A percentile compares a stretch with the other conserved stretches of the same genome.
phyloP scores from a whole-genome alignment of 306 rosid genomes.

The Ammopiptanthus mongolicus region DNA sequence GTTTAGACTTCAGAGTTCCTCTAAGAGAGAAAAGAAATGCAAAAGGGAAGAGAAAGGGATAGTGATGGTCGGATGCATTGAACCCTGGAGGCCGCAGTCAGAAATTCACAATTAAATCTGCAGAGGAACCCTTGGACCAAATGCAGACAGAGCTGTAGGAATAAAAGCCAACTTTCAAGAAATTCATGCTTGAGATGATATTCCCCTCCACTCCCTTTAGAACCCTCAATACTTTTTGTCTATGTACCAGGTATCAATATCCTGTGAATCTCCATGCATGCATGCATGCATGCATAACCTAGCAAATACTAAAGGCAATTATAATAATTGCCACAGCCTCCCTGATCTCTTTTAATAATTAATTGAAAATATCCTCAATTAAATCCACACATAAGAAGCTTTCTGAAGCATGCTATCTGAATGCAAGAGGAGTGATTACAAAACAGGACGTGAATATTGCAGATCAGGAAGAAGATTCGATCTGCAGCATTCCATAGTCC shows the following conservation, averaged over 20 bases:
- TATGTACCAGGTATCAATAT: too few species aligned
- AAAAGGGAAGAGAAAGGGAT: background rate
- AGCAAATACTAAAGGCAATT: background rate
- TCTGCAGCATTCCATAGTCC: conserved; percentile 35
- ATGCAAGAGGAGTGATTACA: conserved; percentile 33
- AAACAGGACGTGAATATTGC: conserved; percentile 12
- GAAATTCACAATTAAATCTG: background rate
- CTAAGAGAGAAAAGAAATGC: background rate
- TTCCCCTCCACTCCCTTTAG: background rate
- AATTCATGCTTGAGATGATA: background rate
- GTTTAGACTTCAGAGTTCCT: background rate
- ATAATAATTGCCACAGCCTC: background rate
- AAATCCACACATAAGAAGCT: too few species aligned
- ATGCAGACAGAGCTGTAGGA: background rate
- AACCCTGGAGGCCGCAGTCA: background rate
- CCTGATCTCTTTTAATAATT: background rate
- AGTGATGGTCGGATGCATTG: background rate
- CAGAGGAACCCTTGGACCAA: background rate
- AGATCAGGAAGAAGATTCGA: conserved; percentile 20
- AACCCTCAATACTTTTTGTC: too few species aligned
- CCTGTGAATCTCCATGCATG: background rate
- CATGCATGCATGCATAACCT: background rate
- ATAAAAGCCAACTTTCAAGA: background rate
- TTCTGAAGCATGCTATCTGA: background rate
- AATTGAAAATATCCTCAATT: background rate